Conservation (phyloP, 495 filamentous ascomycete genomes). For the Daldinia childiae region DNA sequence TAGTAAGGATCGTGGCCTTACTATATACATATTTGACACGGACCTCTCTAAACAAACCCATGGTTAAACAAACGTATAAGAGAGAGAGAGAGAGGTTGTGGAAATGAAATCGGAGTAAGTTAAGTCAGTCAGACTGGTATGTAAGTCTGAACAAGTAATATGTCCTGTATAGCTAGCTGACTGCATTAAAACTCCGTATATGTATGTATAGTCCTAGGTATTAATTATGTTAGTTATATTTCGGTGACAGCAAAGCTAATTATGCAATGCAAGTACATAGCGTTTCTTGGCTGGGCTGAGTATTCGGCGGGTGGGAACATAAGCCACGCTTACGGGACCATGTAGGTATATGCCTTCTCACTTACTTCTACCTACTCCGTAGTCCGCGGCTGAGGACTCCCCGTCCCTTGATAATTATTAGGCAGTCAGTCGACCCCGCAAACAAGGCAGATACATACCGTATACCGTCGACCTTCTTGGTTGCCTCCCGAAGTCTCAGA, state of each 20-base stretch:
- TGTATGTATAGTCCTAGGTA: neutral
- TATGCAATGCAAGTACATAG: neutral
- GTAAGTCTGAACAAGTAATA: neutral
- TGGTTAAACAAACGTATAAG: conserved; percentile 4
- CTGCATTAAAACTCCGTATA: neutral
- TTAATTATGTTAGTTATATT: neutral
- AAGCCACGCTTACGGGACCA: conserved; percentile 1
- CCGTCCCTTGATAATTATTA: neutral
- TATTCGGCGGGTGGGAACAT: neutral
- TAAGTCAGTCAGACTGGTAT: conserved; percentile 12
- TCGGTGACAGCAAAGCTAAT: neutral
- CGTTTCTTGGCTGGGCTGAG: neutral
- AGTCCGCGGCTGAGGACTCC: neutral
- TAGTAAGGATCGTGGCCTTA: neutral
- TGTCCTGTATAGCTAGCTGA: neutral
- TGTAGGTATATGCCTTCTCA: no score
- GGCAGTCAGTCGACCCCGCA: neutral
- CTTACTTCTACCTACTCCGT: neutral
- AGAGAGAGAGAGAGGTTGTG: neutral
- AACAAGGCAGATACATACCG: neutral
- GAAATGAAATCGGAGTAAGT: conserved; percentile 1
- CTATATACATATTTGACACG: neutral
- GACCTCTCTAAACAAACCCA: conserved; percentile 4
- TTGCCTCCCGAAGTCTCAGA: neutral
- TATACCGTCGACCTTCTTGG: neutral